Base-by-base conservation (phyloP, 768 basidiomycete species). In the Auriscalpium microsporum region DNA sequence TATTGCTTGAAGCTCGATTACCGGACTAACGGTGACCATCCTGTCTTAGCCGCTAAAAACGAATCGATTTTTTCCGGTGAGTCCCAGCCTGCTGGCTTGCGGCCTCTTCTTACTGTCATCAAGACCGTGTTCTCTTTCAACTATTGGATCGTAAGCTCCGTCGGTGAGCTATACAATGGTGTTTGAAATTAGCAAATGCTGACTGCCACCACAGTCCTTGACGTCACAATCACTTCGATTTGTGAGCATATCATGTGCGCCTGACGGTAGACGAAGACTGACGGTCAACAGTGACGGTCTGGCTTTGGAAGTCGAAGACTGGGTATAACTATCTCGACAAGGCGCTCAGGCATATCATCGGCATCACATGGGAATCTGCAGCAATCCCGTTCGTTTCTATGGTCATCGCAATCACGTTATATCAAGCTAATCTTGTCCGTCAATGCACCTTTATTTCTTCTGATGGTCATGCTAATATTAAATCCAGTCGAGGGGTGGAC, bases 101-200 rank as follows among this genome's bases (percentile, higher is more conserved):
- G 28, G 5, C 7, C 4, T 28, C 28, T 28, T 28, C 7, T 28
- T 1, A 28, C 4, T 5, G 2, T 17, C 28, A 50, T 47, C 47
- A 45, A 75, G 75, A 73, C 73, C 11, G 64, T 73, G 4, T 62
- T 73, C 21, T 70, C 75, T 4, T 78, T 78, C 62, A 69, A 74
- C 0, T 73, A 73, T 51, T 78, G 75, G 75, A 72, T 76, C 21
- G 71, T 73, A 56, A 75, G 72, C 7, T 73, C 74, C 23, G 52
- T 77, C 33, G 64, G 77, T 76, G 54, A 33, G 68, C 55, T 8
- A 6, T 2, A 6, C n/a, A 17, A n/a, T 48, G 23, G 8, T 28
- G 46, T 33, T 21, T 42, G 40, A 42, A 8, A 5, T 16, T 44
- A 59, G 62, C 46, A 19, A 42, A 19, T 63, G 54, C 58, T 58